Percentiles rank a stretch among this genome's conserved stretches.
These are phyloP conservation scores for Gamsiella multidivaricata DNA, from an alignment of 192 early-diverging fungal genomes.

Conservation along the genomic window DNA sequence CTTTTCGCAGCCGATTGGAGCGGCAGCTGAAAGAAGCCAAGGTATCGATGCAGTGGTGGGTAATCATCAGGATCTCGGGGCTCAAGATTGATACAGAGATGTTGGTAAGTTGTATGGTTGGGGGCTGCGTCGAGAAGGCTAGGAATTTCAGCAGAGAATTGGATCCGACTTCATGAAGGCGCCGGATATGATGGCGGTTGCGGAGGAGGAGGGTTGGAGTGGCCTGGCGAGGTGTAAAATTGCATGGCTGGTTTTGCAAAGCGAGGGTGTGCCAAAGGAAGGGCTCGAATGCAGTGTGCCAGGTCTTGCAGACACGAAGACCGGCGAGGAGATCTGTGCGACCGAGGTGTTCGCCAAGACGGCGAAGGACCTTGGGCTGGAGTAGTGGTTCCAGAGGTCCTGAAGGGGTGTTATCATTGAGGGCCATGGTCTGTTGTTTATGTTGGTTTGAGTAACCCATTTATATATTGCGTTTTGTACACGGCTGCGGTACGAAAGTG, in stretches of 20 bases:
- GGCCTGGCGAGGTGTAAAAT: constrained; percentile 18
- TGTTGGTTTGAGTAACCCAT: too few species aligned
- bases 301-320: constrained; percentile 18
- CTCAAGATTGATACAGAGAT: constrained; percentile 18
- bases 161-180: constrained; percentile 7
- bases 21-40: constrained; percentile 18
- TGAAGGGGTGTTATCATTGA: too few species aligned
- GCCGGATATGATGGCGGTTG: constrained; percentile 31
- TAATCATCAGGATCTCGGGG: constrained; percentile 32
- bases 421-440: too few species aligned
- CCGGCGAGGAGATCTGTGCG: neutral
- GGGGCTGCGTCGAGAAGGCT: constrained; percentile 1
- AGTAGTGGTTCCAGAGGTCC: neutral
- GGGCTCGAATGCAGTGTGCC: constrained; percentile 7
- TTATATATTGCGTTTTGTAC: too few species aligned
- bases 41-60: constrained; percentile 7
- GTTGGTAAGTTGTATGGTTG: neutral
- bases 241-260: constrained; percentile 23
- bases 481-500: too few species aligned
- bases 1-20: constrained; percentile 23
- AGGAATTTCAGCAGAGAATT: constrained; percentile 27
- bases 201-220: constrained; percentile 19
- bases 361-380: neutral
- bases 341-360: neutral
- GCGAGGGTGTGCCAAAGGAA: constrained; percentile 19